Percentiles rank a stretch among this genome's conserved stretches.
These are phyloP conservation scores for Pseudogymnoascus verrucosus DNA, from an alignment of 2,329 filamentous ascomycete genomes.

Conservation along the genomic window DNA sequence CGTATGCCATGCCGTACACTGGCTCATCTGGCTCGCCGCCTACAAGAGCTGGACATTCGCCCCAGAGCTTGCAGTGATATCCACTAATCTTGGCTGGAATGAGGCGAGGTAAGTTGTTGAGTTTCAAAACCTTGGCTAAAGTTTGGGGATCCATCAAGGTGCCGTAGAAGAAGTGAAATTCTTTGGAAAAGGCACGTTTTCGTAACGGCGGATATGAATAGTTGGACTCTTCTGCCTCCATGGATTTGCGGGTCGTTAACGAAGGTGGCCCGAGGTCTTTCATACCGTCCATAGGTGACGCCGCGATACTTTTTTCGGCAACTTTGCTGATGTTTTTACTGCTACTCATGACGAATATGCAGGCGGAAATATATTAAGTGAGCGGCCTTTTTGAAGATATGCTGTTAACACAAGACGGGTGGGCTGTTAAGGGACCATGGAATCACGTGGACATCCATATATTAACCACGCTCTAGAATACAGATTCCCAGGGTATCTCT, in stretches of 20 bases:
- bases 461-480: neutral
- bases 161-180: slow-evolving; percentile 28
- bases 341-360: neutral
- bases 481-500: neutral
- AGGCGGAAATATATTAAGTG: too few species aligned
- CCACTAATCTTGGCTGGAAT: slow-evolving; percentile 20
- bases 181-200: slow-evolving; percentile 16
- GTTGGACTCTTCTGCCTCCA: neutral
- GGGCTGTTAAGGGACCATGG: too few species aligned
- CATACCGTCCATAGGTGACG: neutral
- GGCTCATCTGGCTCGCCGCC: slow-evolving; percentile 10
- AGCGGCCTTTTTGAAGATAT: neutral
- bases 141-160: slow-evolving; percentile 27
- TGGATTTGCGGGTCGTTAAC: neutral
- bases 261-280: neutral
- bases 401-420: neutral
- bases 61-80: slow-evolving; percentile 26
- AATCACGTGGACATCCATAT: neutral
- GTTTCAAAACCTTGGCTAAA: slow-evolving; percentile 23
- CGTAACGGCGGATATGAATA: neutral
- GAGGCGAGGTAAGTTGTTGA: slow-evolving; percentile 19
- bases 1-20: slow-evolving; percentile 16
- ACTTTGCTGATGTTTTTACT: neutral
- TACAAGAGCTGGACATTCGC: slow-evolving; percentile 26
- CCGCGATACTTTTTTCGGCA: neutral